These are phyloP conservation scores for Biscogniauxia marginata DNA, from an alignment of 2,329 filamentous ascomycete genomes.

Conservation along the genomic window DNA sequence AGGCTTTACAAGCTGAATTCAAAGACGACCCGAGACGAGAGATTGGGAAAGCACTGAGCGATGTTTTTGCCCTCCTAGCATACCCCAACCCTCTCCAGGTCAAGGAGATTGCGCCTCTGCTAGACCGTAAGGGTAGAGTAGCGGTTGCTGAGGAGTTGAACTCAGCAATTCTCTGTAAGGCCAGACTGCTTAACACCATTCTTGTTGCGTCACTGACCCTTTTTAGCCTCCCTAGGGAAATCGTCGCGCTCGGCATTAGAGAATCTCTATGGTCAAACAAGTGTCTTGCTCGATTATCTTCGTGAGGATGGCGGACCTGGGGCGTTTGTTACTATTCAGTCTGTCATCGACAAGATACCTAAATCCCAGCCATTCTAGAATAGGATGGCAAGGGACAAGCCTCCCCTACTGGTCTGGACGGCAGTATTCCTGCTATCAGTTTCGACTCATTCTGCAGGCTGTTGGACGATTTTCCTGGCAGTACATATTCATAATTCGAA, in stretches of 20 bases:
- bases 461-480: not conserved
- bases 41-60: conserved; percentile 70
- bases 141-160: conserved; percentile 91
- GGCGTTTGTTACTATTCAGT: conserved; percentile 69
- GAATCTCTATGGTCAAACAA: conserved; percentile 81
- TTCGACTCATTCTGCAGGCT: not conserved
- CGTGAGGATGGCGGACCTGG: conserved; percentile 76
- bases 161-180: conserved; percentile 83
- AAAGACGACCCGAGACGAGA: conserved; percentile 67
- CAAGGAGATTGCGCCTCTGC: conserved; percentile 69
- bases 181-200: conserved; percentile 1
- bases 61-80: conserved; percentile 85
- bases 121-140: conserved; percentile 72
- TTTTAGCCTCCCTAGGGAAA: conserved; percentile 80
- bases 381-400: not conserved
- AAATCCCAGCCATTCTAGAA: conserved; percentile 35
- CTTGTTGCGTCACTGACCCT: conserved; percentile 8
- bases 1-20: conserved; percentile 75
- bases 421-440: not conserved
- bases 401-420: not conserved
- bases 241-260: conserved; percentile 84
- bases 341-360: conserved; percentile 48
- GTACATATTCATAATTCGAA: not conserved
- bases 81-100: conserved; percentile 80
- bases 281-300: conserved; percentile 79